Evolutionary conservation across 345 rosid genomes (phyloP).

Genomic region (Litchi chinensis): DNA sequence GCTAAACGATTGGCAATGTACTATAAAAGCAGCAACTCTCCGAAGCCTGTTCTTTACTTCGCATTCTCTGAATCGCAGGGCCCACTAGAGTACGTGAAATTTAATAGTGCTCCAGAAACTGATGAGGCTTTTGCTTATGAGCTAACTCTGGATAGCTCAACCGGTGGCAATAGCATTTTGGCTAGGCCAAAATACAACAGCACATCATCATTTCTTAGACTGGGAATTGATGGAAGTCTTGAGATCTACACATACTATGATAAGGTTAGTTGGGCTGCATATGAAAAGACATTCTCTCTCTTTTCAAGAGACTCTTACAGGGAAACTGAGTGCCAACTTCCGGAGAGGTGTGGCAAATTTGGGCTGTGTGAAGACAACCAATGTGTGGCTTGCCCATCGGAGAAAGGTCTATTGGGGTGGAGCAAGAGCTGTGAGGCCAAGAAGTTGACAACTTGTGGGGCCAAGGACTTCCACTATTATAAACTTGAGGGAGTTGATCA

Average conservation of each 20-base stretch:
- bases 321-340: conserved; percentile 46
- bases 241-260: conserved; percentile 41
- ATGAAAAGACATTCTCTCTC: conserved; percentile 48
- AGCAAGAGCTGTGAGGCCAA: conserved; percentile 36
- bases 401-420: conserved; percentile 47
- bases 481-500: conserved; percentile 58
- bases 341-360: conserved; percentile 45
- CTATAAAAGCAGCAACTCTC: conserved; percentile 30
- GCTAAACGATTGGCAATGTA: conserved; percentile 41
- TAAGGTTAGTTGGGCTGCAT: conserved; percentile 35
- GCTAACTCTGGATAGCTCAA: background rate
- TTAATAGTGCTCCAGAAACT: conserved; percentile 23
- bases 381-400: conserved; percentile 58
- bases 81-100: conserved; percentile 19
- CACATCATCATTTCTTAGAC: conserved; percentile 42
- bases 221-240: conserved; percentile 54
- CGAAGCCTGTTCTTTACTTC: conserved; percentile 36
- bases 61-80: background rate
- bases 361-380: conserved; percentile 53
- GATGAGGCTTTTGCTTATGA: conserved; percentile 29
- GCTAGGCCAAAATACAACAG: conserved; percentile 41
- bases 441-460: conserved; percentile 33
- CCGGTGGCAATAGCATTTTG: background rate
- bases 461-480: conserved; percentile 36
- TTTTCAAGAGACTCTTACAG: conserved; percentile 26